Evolutionary conservation across 2,329 filamentous ascomycete species (phyloP).

Genomic region (Phyllosticta citriasiana): DNA sequence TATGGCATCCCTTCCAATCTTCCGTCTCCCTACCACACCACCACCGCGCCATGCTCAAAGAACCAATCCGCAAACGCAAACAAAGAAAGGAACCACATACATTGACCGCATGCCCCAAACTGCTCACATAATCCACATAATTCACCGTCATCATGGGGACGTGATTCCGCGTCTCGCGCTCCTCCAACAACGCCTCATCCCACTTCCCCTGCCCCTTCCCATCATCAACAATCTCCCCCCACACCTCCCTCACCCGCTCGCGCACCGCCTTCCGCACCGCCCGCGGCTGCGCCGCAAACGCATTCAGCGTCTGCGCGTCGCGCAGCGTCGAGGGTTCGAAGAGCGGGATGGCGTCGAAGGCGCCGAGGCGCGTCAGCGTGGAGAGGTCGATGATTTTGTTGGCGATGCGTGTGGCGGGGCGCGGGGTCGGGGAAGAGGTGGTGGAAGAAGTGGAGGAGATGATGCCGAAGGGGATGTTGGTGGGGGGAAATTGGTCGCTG

Average conservation of each 20-base stretch:
- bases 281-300: conserved; percentile 39
- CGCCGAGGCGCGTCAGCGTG: not conserved
- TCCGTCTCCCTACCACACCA: not conserved
- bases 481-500: not conserved
- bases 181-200: conserved; percentile 15
- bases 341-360: not conserved
- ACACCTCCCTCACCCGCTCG: conserved; percentile 14
- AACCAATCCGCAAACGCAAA: not conserved
- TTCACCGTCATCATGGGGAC: conserved; percentile 47
- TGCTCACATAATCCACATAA: conserved; percentile 42
- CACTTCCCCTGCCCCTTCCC: conserved; percentile 12
- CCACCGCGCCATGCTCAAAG: no score
- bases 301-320: conserved; percentile 30
- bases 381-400: not conserved
- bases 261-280: conserved; percentile 31
- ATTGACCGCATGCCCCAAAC: conserved; percentile 1
- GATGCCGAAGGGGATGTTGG: conserved; percentile 3
- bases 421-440: not conserved
- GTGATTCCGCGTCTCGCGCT: conserved; percentile 39
- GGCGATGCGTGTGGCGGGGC: not conserved
- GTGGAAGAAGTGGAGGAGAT: not conserved
- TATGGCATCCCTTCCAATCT: not conserved
- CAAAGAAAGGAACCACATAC: not conserved
- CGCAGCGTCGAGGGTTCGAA: not conserved
- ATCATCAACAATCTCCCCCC: conserved; percentile 19